Evolutionary conservation across 1,284 basidiomycete genomes (phyloP), one percentile per base, ranked within the genome.

Genomic region (Fomitopsis schrenkii): DNA sequence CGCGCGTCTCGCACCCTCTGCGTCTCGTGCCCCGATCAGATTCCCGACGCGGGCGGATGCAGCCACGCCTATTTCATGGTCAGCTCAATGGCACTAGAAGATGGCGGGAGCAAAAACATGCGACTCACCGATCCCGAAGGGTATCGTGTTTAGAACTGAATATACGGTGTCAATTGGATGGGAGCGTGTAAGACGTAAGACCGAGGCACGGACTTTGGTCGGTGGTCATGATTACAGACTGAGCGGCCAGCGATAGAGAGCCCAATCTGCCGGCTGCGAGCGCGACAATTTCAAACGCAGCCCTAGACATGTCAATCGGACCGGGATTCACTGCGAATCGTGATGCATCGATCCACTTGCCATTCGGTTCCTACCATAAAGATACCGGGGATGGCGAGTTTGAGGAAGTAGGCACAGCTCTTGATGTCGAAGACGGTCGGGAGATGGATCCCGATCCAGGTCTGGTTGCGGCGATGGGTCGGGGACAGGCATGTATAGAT

Each of bases 211-310:
- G 63, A 88, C 88, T 86, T 73, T 92, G 90, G 69, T 92, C 90
- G 12, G 86, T 83, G n/a, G 90, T 92, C 87, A 92, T 91, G 62
- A 92, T 90, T 45, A 91, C 85, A 0, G 87, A 87, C 69, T 93
- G 90, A 2, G 88, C 88, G 4, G 87, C 89, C 19, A 92, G 78
- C 1, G 88, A 76, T 41, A 88, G 70, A n/a, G 81, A 68, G 9
- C 89, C 88, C 1, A 93, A 76, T 22, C 83, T 77, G 17, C 88
- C 89, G 9, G 90, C 90, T n/a, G 87, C 87, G 22, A 91, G 74
- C 5, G 89, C 90, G 7, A 91, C 90, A 45, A 91, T 90, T 69
- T 92, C 89, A 65, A 91, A 91, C 0, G 89, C 89, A 50, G 86
- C 86, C 88, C 88, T 90, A 58, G 12, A 35, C 46, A 57, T 22